phyloP scores from a whole-genome alignment of 1,139 yeast genomes.

The Pichia sp. region DNA sequence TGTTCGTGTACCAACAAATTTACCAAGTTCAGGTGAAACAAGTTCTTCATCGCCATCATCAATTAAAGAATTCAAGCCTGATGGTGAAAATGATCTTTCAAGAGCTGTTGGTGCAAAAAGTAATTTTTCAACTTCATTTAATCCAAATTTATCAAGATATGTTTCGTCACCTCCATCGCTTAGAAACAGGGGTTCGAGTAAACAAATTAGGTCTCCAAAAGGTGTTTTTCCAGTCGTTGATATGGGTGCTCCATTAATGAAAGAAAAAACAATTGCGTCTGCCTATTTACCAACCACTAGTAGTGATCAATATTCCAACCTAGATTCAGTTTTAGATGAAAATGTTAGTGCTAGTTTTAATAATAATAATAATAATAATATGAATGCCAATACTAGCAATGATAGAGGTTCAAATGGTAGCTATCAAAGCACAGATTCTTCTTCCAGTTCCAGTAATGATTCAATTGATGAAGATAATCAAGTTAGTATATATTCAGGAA shows the following conservation, averaged over 20 bases:
- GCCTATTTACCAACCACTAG: slow-evolving; percentile 18
- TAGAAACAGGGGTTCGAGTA: slow-evolving; percentile 3
- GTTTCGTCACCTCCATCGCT: slow-evolving; percentile 1
- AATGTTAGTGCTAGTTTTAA: background rate
- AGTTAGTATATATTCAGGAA: slow-evolving; percentile 3
- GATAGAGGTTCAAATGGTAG: slow-evolving; percentile 1
- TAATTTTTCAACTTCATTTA: slow-evolving; percentile 3
- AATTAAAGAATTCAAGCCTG: slow-evolving; percentile 12
- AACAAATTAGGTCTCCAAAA: slow-evolving; percentile 47
- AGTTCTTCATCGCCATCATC: slow-evolving; percentile 1
- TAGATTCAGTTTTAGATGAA: slow-evolving; percentile 13
- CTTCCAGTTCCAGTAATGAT: background rate
- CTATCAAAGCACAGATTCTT: background rate
- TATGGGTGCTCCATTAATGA: slow-evolving; percentile 56
- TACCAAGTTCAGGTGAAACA: background rate
- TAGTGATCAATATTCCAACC: slow-evolving; percentile 8
- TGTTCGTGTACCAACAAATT: slow-evolving; percentile 36
- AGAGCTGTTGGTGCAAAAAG: background rate
- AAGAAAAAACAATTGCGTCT: slow-evolving; percentile 53
- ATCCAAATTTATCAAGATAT: slow-evolving; percentile 4
- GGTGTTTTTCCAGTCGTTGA: slow-evolving; percentile 77
- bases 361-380: slow-evolving; percentile 1
- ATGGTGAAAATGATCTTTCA: slow-evolving; percentile 9
- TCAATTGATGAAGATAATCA: slow-evolving; percentile 1
- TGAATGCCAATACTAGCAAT: slow-evolving; percentile 1